Base-by-base conservation (phyloP, 352 stramenopile genomes). In the Globisporangium okanoganense region DNA sequence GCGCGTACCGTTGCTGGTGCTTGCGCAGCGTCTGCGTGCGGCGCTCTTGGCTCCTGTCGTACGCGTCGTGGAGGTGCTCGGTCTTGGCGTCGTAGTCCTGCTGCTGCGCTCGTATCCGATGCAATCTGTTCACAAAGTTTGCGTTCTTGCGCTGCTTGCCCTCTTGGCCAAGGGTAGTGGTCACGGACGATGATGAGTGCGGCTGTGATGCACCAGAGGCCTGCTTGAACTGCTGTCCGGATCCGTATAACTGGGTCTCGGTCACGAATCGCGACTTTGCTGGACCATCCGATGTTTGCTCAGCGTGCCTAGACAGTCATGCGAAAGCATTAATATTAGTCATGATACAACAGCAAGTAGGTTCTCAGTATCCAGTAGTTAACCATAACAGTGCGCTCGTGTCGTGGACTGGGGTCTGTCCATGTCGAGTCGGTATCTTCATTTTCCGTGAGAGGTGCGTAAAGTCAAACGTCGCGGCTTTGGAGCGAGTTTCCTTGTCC, bases 191-290 rank as follows among this genome's bases (percentile, higher is more conserved):
- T 7, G 29, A 14, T 3, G 31, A 33, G 49, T 38, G 29, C 0
- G 35, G n/a, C 24, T 55, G 61, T 2, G 40, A n/a, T 43, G 31
- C 2, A 5, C 47, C 20, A 31, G 36, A 24, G 6, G 58, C 12
- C 16, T 59, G 52, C 22, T 41, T 48, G 49, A 31, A 57, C 43
- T 58, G 55, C 20, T 64, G 66, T 0, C 64, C 61, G 49, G 50
- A 69, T 12, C 78, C 78, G 27, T 85, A 87, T 9, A 78, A 12
- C 24, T 71, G 70, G 4, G 73, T 50, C 51, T 87, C 78, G 0
- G 78, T 85, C 6, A 48, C 61, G 53, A 83, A 85, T 5, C 51
- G 66, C 14, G 61, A 40, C 3, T 49, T 5, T 6, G 56, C 41
- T 24, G 29, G 18, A 27, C 20, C 20, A 12, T 25, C 35, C 24